These are phyloP conservation scores for Coniophora puteana DNA, from an alignment of 1,284 basidiomycete genomes.

Conservation along the genomic window DNA sequence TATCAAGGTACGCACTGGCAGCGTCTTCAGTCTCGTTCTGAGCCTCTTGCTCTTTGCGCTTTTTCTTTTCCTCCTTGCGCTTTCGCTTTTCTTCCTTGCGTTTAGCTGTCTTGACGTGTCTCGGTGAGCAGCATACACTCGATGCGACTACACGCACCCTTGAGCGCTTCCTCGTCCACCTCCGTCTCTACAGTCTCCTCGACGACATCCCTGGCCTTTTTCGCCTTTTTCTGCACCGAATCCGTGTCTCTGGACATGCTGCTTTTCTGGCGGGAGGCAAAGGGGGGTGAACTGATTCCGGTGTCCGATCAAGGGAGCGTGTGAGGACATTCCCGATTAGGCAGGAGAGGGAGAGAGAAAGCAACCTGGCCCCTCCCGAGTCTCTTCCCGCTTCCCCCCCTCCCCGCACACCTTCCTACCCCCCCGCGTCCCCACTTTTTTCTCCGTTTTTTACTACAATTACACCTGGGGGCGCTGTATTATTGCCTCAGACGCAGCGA, in stretches of 20 bases:
- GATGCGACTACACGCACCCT: neutral
- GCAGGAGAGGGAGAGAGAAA: too few relatives aligned
- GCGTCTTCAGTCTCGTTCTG: too few relatives aligned
- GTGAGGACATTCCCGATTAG: too few relatives aligned
- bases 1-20: neutral
- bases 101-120: slow-evolving; percentile 10
- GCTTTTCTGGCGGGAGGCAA: too few relatives aligned
- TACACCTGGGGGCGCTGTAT: slow-evolving; percentile 3
- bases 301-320: too few relatives aligned
- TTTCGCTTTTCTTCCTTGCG: slow-evolving; percentile 26
- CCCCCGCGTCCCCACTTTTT: neutral
- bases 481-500: slow-evolving; percentile 3
- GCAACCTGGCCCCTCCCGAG: too few relatives aligned
- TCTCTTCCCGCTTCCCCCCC: neutral
- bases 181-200: neutral
- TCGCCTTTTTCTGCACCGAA: too few relatives aligned
- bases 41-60: slow-evolving; percentile 9
- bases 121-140: neutral
- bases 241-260: too few relatives aligned
- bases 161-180: neutral
- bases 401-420: neutral
- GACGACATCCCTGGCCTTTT: too few relatives aligned
- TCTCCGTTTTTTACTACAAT: neutral
- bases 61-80: slow-evolving; percentile 15
- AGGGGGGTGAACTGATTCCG: too few relatives aligned